These are phyloP conservation scores for Diversispora eburnea DNA, from an alignment of 192 early-diverging fungal species.

Conservation along the genomic window DNA sequence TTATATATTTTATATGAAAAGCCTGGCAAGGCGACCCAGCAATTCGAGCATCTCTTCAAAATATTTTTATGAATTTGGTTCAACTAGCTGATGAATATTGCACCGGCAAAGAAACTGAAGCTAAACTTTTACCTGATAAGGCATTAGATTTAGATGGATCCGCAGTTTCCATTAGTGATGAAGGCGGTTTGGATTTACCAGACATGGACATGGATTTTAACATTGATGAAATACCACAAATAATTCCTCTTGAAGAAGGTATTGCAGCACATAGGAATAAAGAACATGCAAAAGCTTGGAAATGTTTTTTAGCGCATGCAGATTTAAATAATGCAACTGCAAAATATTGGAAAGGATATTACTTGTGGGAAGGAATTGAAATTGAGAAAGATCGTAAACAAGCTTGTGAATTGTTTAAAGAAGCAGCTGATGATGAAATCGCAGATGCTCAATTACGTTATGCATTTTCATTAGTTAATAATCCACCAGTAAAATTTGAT, in stretches of 20 bases:
- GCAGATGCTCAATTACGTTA: not conserved
- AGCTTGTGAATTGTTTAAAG: not conserved
- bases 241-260: not conserved
- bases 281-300: not conserved
- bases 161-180: too few species aligned
- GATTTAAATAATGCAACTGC: not conserved
- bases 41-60: too few species aligned
- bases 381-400: not conserved
- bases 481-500: too few species aligned
- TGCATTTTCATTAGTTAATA: too few species aligned
- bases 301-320: not conserved
- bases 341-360: slow-evolving; percentile 1
- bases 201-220: not conserved
- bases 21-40: too few species aligned
- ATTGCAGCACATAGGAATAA: not conserved
- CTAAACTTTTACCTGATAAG: too few species aligned
- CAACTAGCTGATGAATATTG: too few species aligned
- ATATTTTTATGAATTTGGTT: too few species aligned
- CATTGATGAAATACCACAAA: not conserved
- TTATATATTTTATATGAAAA: too few species aligned
- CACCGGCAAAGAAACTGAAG: too few species aligned
- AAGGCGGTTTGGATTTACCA: too few species aligned
- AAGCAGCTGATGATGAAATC: not conserved
- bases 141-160: too few species aligned
- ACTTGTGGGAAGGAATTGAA: not conserved